phyloP scores from a whole-genome alignment of 495 filamentous ascomycete genomes.

The Xylaria intraflava region DNA sequence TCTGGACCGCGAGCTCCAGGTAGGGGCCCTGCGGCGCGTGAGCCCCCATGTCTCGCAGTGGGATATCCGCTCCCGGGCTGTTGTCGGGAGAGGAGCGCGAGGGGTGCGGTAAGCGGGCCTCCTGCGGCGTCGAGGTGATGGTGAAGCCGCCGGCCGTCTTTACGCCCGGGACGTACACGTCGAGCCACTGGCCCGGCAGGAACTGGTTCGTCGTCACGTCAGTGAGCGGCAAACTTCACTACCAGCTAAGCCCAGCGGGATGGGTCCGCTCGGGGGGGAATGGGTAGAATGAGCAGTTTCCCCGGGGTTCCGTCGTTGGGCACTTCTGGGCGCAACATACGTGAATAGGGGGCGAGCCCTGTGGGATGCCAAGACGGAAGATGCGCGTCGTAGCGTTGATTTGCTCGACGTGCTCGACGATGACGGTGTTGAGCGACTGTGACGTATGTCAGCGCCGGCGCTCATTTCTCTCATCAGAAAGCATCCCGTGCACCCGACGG shows the following conservation, averaged over 20 bases:
- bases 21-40: slow-evolving; percentile 23
- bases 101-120: slow-evolving; percentile 30
- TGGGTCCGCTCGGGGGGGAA: too few relatives aligned
- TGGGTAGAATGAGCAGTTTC: too few relatives aligned
- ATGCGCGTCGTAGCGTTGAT: slow-evolving; percentile 32
- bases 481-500: too few relatives aligned
- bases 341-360: slow-evolving; percentile 15
- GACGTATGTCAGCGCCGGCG: not conserved
- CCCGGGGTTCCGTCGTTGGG: too few relatives aligned
- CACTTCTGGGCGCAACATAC: slow-evolving; percentile 9
- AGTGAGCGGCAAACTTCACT: not conserved
- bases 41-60: not conserved
- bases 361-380: slow-evolving; percentile 31
- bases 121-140: slow-evolving; percentile 67
- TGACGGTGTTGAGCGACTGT: slow-evolving; percentile 35
- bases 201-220: slow-evolving; percentile 42
- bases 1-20: slow-evolving; percentile 69
- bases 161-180: slow-evolving; percentile 64
- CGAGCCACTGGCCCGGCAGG: slow-evolving; percentile 86
- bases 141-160: slow-evolving; percentile 75
- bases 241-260: not conserved
- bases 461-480: not conserved
- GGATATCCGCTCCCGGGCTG: slow-evolving; percentile 6
- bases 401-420: slow-evolving; percentile 27
- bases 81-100: slow-evolving; percentile 16